These are phyloP conservation scores for Vigna trinervia DNA, from an alignment of 306 rosid species.

Conservation along the genomic window DNA sequence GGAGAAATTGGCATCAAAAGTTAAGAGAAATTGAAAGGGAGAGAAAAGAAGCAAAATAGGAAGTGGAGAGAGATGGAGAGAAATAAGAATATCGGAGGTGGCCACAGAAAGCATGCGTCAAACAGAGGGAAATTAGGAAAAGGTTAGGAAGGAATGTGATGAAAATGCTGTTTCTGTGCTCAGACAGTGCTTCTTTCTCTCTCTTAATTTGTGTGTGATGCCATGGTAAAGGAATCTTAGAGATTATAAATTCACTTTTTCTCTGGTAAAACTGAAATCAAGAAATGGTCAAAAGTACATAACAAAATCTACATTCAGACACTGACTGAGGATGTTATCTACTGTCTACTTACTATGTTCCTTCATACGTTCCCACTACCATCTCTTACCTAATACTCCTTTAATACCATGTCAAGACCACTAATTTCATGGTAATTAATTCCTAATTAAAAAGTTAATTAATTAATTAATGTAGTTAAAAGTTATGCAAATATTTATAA, in stretches of 20 bases:
- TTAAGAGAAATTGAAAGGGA: slow-evolving; percentile 5
- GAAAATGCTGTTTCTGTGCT: slow-evolving; percentile 56
- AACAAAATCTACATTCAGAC: background rate
- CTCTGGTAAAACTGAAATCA: slow-evolving; percentile 21
- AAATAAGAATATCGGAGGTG: slow-evolving; percentile 44
- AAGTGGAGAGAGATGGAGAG: background rate
- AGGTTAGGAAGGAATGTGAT: slow-evolving; percentile 58
- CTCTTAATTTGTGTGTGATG: slow-evolving; percentile 24
- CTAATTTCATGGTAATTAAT: too few species aligned
- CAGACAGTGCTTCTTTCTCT: slow-evolving; percentile 31
- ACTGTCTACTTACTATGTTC: background rate
- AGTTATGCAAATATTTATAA: too few species aligned
- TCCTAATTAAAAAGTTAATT: too few species aligned
- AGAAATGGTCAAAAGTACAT: slow-evolving; percentile 33
- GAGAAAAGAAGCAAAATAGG: slow-evolving; percentile 25
- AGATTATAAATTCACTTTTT: background rate
- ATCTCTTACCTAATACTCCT: too few species aligned
- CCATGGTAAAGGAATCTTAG: slow-evolving; percentile 42
- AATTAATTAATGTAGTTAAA: too few species aligned
- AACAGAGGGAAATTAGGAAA: slow-evolving; percentile 56
- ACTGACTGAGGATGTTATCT: background rate
- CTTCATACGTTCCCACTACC: background rate
- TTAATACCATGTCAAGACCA: too few species aligned
- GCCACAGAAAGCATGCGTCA: slow-evolving; percentile 53
- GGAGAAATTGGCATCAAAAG: background rate